Conservation (phyloP, 2,329 filamentous ascomycete species). For the Curvularia lunata region DNA sequence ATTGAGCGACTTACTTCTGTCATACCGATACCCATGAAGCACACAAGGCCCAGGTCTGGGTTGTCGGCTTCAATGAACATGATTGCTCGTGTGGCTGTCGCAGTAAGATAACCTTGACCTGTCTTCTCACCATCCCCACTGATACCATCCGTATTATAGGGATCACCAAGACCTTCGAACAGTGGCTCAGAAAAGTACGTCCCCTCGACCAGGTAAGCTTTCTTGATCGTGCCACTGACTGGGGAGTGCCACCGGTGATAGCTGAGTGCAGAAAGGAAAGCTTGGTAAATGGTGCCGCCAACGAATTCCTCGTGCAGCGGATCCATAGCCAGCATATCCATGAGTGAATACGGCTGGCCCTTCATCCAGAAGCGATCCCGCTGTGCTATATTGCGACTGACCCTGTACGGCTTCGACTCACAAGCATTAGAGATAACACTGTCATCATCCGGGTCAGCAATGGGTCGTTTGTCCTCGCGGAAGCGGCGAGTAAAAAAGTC, state of each 20-base stretch:
- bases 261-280: conserved; percentile 69
- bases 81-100: conserved; percentile 71
- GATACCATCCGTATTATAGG: conserved; percentile 49
- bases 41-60: conserved; percentile 69
- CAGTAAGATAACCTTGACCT: conserved; percentile 70
- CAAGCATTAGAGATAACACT: conserved; percentile 67
- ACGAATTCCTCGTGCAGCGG: conserved; percentile 61
- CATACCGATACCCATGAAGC: conserved; percentile 76
- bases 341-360: conserved; percentile 69
- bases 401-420: conserved; percentile 66
- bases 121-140: conserved; percentile 52
- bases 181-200: conserved; percentile 71
- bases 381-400: conserved; percentile 58
- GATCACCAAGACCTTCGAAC: conserved; percentile 56
- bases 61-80: conserved; percentile 76
- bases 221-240: conserved; percentile 66
- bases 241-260: conserved; percentile 78
- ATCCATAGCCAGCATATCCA: conserved; percentile 68
- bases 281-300: conserved; percentile 72
- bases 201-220: conserved; percentile 65
- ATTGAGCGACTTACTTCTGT: conserved; percentile 63
- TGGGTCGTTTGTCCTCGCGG: conserved; percentile 61
- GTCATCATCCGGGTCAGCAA: conserved; percentile 63
- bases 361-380: conserved; percentile 73
- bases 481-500: conserved; percentile 71